Conservation (phyloP, 78 protist genomes). For the Parvularia atlantis region DNA sequence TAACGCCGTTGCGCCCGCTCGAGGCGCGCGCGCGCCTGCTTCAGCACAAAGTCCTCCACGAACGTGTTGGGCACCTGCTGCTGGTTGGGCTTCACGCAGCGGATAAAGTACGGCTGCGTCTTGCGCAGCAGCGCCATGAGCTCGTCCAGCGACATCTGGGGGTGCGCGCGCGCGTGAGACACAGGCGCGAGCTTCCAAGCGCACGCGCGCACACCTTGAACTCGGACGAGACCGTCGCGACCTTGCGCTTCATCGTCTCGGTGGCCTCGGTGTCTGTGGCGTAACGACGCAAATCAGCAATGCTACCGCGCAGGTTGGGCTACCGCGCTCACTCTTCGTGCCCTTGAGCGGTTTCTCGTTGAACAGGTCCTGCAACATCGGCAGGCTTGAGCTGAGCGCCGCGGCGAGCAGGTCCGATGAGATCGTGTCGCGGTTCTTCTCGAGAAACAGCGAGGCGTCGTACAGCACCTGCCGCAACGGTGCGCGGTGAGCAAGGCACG, state of each 20-base stretch:
- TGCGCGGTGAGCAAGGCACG: too few relatives aligned
- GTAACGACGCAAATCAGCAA: too few relatives aligned
- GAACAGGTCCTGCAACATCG: background rate
- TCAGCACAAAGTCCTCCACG: background rate
- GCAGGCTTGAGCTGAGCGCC: too few relatives aligned
- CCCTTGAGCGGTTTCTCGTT: too few relatives aligned
- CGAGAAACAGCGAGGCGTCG: slow-evolving; percentile 62
- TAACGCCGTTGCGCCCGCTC: slow-evolving; percentile 45
- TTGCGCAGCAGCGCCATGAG: slow-evolving; percentile 28
- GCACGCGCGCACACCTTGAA: too few relatives aligned
- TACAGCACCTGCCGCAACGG: slow-evolving; percentile 69
- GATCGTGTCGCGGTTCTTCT: slow-evolving; percentile 77
- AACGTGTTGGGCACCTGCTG: slow-evolving; percentile 32
- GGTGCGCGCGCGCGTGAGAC: too few relatives aligned
- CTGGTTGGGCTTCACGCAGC: slow-evolving; percentile 70
- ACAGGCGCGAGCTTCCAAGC: too few relatives aligned
- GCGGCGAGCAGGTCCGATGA: too few relatives aligned
- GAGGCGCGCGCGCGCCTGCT: too few relatives aligned
- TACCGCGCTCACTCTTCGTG: background rate
- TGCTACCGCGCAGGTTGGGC: background rate
- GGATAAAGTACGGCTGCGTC: slow-evolving; percentile 50
- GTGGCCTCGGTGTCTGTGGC: background rate
- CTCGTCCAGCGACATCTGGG: background rate
- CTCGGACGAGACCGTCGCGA: background rate
- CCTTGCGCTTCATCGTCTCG: too few relatives aligned